These are phyloP conservation scores for Yamadazyma ubonensis DNA, from an alignment of 805 yeast species.

Conservation along the genomic window DNA sequence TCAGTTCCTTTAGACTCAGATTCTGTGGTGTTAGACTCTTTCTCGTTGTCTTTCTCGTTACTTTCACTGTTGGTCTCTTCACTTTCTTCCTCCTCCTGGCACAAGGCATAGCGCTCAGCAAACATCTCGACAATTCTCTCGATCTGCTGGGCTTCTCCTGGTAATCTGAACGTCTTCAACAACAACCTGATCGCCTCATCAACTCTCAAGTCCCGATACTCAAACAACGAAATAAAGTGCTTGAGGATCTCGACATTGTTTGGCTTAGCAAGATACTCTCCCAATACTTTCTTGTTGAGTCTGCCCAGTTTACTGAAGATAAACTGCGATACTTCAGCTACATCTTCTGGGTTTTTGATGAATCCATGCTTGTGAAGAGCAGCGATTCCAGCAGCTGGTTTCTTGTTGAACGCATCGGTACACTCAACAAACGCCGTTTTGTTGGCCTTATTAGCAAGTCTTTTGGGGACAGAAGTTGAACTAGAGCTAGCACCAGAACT, in stretches of 20 bases:
- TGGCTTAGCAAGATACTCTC: constrained; percentile 82
- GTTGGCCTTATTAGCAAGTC: constrained; percentile 45
- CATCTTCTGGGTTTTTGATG: constrained; percentile 47
- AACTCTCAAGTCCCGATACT: constrained; percentile 74
- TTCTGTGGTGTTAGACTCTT: background rate
- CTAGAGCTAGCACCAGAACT: too few relatives aligned
- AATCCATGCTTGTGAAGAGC: constrained; percentile 65
- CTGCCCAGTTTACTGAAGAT: constrained; percentile 77
- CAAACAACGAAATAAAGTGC: constrained; percentile 67
- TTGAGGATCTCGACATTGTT: constrained; percentile 57
- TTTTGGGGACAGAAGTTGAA: constrained; percentile 27
- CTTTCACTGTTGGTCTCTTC: background rate
- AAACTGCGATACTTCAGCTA: constrained; percentile 68
- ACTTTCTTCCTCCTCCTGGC: constrained; percentile 39
- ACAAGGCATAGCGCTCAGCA: constrained; percentile 73
- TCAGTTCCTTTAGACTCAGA: background rate
- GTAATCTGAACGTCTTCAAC: constrained; percentile 81
- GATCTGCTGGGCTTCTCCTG: constrained; percentile 97
- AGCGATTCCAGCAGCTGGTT: constrained; percentile 73
- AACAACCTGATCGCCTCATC: constrained; percentile 90
- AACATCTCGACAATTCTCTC: constrained; percentile 88
- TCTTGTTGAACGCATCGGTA: constrained; percentile 71
- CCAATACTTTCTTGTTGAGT: constrained; percentile 82
- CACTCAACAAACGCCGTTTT: constrained; percentile 79
- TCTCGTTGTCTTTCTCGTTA: too few relatives aligned